These are phyloP conservation scores for Diaporthe longicolla DNA, from an alignment of 2,329 filamentous ascomycete genomes.

Conservation along the genomic window DNA sequence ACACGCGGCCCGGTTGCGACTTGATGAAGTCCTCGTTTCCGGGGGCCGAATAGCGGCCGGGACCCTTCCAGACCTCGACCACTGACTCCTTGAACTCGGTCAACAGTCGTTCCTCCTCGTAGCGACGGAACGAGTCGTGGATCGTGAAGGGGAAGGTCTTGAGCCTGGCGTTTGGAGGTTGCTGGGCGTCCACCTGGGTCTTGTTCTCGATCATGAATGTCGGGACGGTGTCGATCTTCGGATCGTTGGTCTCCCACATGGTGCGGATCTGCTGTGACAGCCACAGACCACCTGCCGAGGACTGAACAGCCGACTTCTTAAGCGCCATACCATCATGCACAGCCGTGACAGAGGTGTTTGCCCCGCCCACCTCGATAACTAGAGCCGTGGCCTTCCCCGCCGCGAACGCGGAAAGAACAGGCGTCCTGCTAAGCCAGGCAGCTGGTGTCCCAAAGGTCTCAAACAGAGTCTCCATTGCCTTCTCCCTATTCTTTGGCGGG, in stretches of 20 bases:
- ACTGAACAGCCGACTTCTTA: constrained; percentile 89
- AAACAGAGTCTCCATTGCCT: constrained; percentile 96
- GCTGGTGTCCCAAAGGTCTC: constrained; percentile 96
- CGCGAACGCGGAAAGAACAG: constrained; percentile 91
- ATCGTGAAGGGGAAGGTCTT: constrained; percentile 76
- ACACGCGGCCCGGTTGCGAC: constrained; percentile 83
- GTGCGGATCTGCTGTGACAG: constrained; percentile 89
- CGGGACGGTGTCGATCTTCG: constrained; percentile 81
- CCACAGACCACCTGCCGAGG: constrained; percentile 89
- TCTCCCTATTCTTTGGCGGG: constrained; percentile 87
- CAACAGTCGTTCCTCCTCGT: constrained; percentile 93
- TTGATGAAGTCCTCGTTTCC: constrained; percentile 85
- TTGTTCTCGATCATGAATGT: constrained; percentile 92
- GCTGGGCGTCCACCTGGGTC: constrained; percentile 87
- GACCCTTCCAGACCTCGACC: constrained; percentile 92
- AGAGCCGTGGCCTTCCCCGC: constrained; percentile 94
- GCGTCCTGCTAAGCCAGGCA: constrained; percentile 91
- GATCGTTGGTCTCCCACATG: constrained; percentile 79
- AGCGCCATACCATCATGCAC: constrained; percentile 96
- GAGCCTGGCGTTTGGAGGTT: constrained; percentile 82
- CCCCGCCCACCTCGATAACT: constrained; percentile 91
- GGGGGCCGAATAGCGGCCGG: constrained; percentile 73
- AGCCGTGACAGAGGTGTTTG: constrained; percentile 89
- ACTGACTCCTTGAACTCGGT: constrained; percentile 98
- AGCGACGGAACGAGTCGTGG: constrained; percentile 79